These are phyloP conservation scores for Moricandia moricandioides DNA, from an alignment of 345 rosid genomes.

Conservation along the genomic window DNA sequence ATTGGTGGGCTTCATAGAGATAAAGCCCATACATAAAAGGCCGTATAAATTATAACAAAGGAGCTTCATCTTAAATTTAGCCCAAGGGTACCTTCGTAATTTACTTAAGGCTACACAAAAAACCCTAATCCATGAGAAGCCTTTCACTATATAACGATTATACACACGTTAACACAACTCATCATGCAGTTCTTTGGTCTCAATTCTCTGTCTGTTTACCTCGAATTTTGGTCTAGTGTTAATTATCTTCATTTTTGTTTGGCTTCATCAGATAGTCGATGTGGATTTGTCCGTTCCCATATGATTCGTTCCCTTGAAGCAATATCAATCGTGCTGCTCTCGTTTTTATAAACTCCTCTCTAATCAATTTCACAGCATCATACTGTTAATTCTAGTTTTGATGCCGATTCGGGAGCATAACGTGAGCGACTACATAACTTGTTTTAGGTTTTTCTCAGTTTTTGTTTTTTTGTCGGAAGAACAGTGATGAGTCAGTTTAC, in stretches of 20 bases:
- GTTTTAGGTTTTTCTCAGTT: too few species aligned
- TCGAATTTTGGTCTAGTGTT: too few species aligned
- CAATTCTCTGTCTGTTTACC: background rate
- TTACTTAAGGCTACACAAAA: background rate
- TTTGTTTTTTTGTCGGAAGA: background rate
- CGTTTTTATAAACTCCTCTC: background rate
- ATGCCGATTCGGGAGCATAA: background rate
- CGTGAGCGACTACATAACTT: slow-evolving; percentile 9
- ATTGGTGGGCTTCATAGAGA: background rate
- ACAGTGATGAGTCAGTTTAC: slow-evolving; percentile 67
- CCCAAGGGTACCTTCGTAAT: slow-evolving; percentile 21
- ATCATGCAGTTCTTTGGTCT: background rate
- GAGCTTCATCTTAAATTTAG: background rate
- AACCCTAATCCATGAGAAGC: slow-evolving; percentile 22
- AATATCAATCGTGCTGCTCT: slow-evolving; percentile 53
- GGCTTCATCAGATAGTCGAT: slow-evolving; percentile 54
- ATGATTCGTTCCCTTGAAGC: slow-evolving; percentile 93
- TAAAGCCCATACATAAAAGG: background rate
- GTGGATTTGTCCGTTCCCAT: slow-evolving; percentile 64
- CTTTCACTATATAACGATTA: background rate
- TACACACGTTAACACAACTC: background rate
- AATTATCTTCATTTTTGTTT: too few species aligned
- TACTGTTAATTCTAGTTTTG: slow-evolving; percentile 12
- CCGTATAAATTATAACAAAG: background rate
- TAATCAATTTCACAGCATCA: background rate